Conservation (phyloP, 2,329 filamentous ascomycete genomes). For the Aspergillus costaricaensis region DNA sequence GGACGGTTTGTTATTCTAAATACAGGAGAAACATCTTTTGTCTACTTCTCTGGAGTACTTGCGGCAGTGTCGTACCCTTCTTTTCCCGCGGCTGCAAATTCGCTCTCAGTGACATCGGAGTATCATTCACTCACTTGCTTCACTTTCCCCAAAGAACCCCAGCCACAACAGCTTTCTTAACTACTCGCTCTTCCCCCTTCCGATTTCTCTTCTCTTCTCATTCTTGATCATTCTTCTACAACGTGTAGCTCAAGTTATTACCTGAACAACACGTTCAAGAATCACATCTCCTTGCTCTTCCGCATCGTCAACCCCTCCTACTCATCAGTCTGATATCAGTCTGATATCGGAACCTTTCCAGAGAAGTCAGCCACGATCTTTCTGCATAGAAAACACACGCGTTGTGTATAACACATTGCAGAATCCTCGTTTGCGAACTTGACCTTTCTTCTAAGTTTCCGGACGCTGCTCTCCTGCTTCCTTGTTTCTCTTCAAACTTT, state of each 20-base stretch:
- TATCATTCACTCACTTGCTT: constrained; percentile 2
- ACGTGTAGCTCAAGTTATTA: not conserved
- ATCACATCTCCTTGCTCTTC: not conserved
- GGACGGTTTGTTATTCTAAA: not conserved
- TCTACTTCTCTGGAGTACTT: not conserved
- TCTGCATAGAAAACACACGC: not conserved
- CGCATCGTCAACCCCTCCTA: not conserved
- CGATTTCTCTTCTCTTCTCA: not conserved
- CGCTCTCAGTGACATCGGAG: not conserved
- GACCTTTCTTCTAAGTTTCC: not conserved
- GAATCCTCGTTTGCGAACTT: not conserved
- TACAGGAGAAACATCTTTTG: not conserved
- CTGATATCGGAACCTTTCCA: not conserved
- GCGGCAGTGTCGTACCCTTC: not conserved
- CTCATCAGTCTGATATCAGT: not conserved
- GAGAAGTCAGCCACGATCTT: not conserved
- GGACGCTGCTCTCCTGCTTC: not conserved
- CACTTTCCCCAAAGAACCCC: not conserved
- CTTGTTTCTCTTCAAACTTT: not conserved
- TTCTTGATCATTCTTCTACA: not conserved
- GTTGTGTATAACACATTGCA: not conserved
- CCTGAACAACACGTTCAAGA: not conserved
- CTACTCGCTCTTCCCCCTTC: not conserved
- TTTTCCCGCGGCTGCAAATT: not conserved
- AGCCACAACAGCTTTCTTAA: not conserved